Percentiles rank a stretch among this genome's conserved stretches.
Evolutionary conservation across 208 protist genomes (phyloP).

Genomic region (Acanthamoeba castellanii): DNA sequence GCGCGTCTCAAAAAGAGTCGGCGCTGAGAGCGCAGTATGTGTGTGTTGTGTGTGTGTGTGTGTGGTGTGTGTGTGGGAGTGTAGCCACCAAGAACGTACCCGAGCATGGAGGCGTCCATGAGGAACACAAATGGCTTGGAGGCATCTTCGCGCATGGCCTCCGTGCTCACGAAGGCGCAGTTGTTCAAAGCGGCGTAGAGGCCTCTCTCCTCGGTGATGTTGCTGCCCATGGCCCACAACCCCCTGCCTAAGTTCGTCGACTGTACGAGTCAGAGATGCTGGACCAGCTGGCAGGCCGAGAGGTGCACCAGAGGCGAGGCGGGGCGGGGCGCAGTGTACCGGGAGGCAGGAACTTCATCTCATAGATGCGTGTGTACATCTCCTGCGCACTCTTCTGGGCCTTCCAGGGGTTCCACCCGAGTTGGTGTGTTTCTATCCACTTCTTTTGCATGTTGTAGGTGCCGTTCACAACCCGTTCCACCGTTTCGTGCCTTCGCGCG

Average conservation of each 20-base stretch:
- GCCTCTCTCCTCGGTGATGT: conserved; percentile 87
- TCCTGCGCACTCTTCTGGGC: conserved; percentile 82
- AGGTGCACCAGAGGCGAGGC: background rate
- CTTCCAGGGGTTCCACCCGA: conserved; percentile 80
- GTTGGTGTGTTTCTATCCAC: conserved; percentile 84
- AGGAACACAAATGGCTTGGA: conserved; percentile 90
- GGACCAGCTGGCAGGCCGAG: too few relatives aligned
- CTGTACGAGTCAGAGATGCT: background rate
- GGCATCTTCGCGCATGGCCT: conserved; percentile 70
- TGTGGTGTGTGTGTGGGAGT: background rate
- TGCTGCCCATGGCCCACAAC: conserved; percentile 91
- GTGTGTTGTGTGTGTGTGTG: background rate
- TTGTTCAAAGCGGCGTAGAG: conserved; percentile 92
- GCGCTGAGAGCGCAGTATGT: background rate
- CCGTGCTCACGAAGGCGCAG: conserved; percentile 87
- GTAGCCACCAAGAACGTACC: conserved; percentile 47
- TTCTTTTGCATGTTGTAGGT: conserved; percentile 90
- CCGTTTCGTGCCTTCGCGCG: conserved; percentile 85
- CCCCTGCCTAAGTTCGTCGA: conserved; percentile 74
- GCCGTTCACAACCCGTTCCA: conserved; percentile 91
- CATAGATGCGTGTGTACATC: conserved; percentile 91
- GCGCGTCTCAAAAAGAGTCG: background rate
- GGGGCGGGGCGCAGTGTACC: conserved; percentile 75
- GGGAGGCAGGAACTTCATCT: conserved; percentile 92
- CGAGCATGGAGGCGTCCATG: conserved; percentile 92